Conservation (phyloP, 148 eudicot species). For the Amaranthus palmeri region DNA sequence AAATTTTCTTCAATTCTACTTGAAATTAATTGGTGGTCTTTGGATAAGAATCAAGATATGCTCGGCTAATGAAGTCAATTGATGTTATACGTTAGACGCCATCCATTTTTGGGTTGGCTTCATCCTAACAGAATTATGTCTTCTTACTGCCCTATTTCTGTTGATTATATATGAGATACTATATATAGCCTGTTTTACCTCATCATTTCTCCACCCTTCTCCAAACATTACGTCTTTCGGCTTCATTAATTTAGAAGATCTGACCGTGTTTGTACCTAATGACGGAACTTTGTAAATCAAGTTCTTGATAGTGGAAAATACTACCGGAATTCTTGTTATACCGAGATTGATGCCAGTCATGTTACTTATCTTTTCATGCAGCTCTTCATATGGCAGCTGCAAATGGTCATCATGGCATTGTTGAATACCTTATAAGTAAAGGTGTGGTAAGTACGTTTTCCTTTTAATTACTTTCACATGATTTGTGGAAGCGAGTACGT, state of each 20-base stretch:
- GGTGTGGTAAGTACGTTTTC: conserved; percentile 59
- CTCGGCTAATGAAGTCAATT: neutral
- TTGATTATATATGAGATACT: too few species aligned
- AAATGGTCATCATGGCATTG: conserved; percentile 78
- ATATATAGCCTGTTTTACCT: too few species aligned
- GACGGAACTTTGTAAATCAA: neutral
- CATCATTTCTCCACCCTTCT: neutral
- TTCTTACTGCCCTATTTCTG: too few species aligned
- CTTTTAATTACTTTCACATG: neutral
- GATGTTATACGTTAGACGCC: neutral
- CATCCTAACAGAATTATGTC: neutral
- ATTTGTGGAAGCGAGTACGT: neutral
- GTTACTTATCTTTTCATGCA: conserved; percentile 23
- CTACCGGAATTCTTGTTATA: neutral
- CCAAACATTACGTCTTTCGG: neutral
- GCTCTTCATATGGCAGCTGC: conserved; percentile 99
- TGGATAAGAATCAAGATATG: neutral
- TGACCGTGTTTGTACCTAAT: neutral
- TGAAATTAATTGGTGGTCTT: neutral
- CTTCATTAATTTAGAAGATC: neutral
- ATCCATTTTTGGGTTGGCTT: neutral
- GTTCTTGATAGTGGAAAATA: neutral
- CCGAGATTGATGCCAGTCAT: neutral
- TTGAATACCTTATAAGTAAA: conserved; percentile 64
- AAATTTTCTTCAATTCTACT: too few species aligned